phyloP scores from a whole-genome alignment of 352 stramenopile species.

The Pythium dissotocum region DNA sequence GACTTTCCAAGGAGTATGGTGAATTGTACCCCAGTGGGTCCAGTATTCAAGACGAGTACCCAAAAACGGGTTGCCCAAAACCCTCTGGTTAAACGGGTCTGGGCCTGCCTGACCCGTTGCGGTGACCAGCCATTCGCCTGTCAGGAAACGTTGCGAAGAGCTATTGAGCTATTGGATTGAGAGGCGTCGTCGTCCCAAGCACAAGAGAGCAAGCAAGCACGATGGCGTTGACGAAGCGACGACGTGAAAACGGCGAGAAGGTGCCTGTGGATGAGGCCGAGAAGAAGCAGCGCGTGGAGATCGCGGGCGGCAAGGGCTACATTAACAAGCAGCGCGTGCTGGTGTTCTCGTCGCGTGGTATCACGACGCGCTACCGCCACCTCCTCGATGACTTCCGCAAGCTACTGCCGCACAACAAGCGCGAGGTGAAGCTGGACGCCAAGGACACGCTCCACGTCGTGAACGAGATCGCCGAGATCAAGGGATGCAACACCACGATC shows the following conservation, averaged over 20 bases:
- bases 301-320: constrained; percentile 53
- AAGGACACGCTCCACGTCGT: constrained; percentile 94
- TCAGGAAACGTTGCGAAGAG: constrained; percentile 24
- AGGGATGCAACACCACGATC: constrained; percentile 96
- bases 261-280: constrained; percentile 32
- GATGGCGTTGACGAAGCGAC: constrained; percentile 35
- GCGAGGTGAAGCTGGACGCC: constrained; percentile 96
- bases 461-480: constrained; percentile 99
- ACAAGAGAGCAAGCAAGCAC: constrained; percentile 7
- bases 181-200: not conserved
- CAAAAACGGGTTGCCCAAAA: not conserved
- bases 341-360: constrained; percentile 91
- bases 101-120: constrained; percentile 17
- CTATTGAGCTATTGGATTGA: not conserved
- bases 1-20: not conserved
- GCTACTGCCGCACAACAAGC: constrained; percentile 98
- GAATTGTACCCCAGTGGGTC: not conserved
- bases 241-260: constrained; percentile 31
- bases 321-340: constrained; percentile 93
- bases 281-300: constrained; percentile 48
- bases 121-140: constrained; percentile 32
- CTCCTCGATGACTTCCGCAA: constrained; percentile 98
- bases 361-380: constrained; percentile 96
- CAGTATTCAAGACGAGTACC: constrained; percentile 2
- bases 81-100: not conserved